A percentile compares a stretch with the other conserved stretches of the same genome.
These are phyloP conservation scores for Keithomyces neogunnii DNA, from an alignment of 2,329 filamentous ascomycete species.

Conservation along the genomic window DNA sequence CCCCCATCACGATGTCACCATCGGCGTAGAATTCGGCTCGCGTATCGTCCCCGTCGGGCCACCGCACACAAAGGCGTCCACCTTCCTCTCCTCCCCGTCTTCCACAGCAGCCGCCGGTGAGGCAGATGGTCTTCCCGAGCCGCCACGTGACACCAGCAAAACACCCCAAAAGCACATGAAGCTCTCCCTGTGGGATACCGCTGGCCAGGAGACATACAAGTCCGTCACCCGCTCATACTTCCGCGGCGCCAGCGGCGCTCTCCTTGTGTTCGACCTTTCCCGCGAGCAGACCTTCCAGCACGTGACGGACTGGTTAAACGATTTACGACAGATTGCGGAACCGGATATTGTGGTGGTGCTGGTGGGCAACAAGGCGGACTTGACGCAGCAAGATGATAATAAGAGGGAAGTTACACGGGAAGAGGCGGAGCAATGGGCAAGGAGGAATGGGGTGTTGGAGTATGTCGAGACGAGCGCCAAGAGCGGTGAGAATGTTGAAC, in stretches of 20 bases:
- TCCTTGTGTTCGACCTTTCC: slow-evolving; percentile 93
- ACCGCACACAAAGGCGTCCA: slow-evolving; percentile 50
- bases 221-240: slow-evolving; percentile 93
- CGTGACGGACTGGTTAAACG: slow-evolving; percentile 87
- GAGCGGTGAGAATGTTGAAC: slow-evolving; percentile 87
- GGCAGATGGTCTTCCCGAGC: slow-evolving; percentile 41
- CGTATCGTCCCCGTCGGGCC: slow-evolving; percentile 86
- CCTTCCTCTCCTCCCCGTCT: slow-evolving; percentile 16
- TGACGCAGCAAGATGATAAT: slow-evolving; percentile 51
- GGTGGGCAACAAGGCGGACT: slow-evolving; percentile 91
- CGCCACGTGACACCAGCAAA: slow-evolving; percentile 32
- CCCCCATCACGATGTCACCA: slow-evolving; percentile 91
- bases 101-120: slow-evolving; percentile 5
- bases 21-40: slow-evolving; percentile 92
- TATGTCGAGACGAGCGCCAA: slow-evolving; percentile 97
- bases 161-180: slow-evolving; percentile 73
- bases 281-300: slow-evolving; percentile 77
- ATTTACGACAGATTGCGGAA: slow-evolving; percentile 90
- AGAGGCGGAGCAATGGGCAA: slow-evolving; percentile 88
- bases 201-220: slow-evolving; percentile 96
- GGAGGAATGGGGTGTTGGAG: slow-evolving; percentile 73
- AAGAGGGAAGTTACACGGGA: slow-evolving; percentile 70
- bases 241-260: slow-evolving; percentile 60
- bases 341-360: slow-evolving; percentile 90
- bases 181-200: slow-evolving; percentile 89